These are phyloP conservation scores for Myrica gale DNA, from an alignment of 306 rosid genomes.

Conservation along the genomic window DNA sequence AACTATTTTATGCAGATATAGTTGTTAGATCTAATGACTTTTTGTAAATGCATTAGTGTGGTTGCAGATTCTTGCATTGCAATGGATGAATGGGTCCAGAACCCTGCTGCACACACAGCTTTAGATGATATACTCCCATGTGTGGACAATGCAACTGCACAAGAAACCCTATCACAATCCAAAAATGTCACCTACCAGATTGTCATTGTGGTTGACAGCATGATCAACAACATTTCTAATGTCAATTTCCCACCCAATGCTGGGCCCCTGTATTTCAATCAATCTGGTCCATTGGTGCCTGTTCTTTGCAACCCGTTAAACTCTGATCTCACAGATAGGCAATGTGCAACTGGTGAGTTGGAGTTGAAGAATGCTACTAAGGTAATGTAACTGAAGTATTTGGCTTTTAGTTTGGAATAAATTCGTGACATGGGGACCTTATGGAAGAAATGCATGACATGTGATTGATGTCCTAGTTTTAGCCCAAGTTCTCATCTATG, in stretches of 20 bases:
- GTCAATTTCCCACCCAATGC: conserved; percentile 22
- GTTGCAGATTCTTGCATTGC: conserved; percentile 75
- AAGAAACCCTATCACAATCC: conserved; percentile 42
- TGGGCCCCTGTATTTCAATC: conserved; percentile 47
- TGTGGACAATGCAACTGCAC: conserved; percentile 54
- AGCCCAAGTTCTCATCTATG: background rate
- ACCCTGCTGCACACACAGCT: conserved; percentile 71
- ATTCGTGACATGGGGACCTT: background rate
- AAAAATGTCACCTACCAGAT: conserved; percentile 40
- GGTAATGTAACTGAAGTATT: conserved; percentile 39
- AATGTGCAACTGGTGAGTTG: conserved; percentile 51
- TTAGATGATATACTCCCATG: conserved; percentile 82
- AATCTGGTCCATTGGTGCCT: conserved; percentile 64
- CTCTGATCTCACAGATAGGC: conserved; percentile 30
- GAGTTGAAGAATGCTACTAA: conserved; percentile 33
- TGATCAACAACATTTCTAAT: conserved; percentile 39
- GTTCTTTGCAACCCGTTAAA: conserved; percentile 64
- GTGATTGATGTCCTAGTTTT: background rate
- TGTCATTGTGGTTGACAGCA: conserved; percentile 31
- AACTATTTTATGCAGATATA: background rate
- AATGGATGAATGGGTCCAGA: conserved; percentile 77
- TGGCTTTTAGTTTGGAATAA: background rate
- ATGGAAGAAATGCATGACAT: background rate
- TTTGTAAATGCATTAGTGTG: conserved; percentile 39
- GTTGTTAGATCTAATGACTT: conserved; percentile 17